Conservation (phyloP, 2,329 filamentous ascomycete genomes). For the Trichoderma polysporum region DNA sequence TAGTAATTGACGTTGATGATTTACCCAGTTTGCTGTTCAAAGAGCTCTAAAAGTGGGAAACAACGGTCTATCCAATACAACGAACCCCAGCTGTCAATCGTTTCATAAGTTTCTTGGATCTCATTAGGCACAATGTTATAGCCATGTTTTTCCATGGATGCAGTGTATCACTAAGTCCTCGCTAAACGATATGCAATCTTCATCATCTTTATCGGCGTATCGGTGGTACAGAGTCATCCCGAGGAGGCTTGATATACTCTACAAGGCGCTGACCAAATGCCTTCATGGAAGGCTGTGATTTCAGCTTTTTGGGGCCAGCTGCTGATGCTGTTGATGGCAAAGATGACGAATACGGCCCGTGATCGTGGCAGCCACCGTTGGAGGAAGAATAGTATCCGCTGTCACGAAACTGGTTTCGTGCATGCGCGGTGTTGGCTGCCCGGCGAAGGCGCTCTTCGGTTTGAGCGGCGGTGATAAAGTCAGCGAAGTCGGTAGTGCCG, state of each 20-base stretch:
- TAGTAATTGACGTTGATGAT: neutral
- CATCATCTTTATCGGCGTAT: neutral
- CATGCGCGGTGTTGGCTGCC: neutral
- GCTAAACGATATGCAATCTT: neutral
- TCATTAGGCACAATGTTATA: neutral
- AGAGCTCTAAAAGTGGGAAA: neutral
- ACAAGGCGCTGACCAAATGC: conserved; percentile 18
- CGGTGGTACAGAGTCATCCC: neutral
- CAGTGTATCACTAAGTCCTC: neutral
- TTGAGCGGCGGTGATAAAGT: conserved; percentile 26
- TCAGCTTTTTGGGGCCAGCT: neutral
- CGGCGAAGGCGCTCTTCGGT: conserved; percentile 18
- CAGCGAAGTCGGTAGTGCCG: conserved; percentile 25
- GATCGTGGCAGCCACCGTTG: neutral
- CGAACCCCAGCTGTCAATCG: neutral
- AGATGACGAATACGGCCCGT: neutral
- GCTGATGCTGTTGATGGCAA: neutral
- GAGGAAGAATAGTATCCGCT: conserved; percentile 21
- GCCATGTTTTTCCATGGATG: neutral
- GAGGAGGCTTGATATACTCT: conserved; percentile 22
- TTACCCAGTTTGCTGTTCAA: neutral
- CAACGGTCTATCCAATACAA: neutral
- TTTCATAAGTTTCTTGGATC: neutral
- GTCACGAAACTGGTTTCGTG: conserved; percentile 13
- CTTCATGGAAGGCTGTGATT: neutral